Evolutionary conservation across 2,329 filamentous ascomycete genomes (phyloP).

Genomic region (Botryotinia convoluta): DNA sequence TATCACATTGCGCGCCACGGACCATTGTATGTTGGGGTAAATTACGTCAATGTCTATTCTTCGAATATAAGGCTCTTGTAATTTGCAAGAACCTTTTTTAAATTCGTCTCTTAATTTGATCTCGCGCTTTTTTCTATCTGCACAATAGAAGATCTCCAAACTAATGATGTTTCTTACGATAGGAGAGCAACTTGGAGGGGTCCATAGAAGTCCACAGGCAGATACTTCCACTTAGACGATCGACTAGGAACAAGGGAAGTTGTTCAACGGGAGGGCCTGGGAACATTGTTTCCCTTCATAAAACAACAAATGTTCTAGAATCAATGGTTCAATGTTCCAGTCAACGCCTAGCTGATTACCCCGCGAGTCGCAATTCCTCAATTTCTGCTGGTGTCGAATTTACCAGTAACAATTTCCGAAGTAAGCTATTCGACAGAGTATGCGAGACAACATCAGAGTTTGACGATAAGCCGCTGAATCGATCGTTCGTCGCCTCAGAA

Average conservation of each 20-base stretch:
- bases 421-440: background rate
- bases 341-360: background rate
- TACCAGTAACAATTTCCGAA: background rate
- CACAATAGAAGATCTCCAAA: background rate
- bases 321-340: too few relatives aligned
- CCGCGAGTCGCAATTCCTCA: background rate
- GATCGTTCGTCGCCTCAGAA: background rate
- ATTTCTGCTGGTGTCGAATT: background rate
- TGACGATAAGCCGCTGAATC: background rate
- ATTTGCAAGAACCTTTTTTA: background rate
- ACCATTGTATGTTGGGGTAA: background rate
- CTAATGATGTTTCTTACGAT: background rate
- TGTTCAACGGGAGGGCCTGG: background rate
- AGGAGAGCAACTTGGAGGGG: background rate
- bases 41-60: background rate
- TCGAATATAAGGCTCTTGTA: background rate
- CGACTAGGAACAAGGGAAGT: background rate
- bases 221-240: background rate
- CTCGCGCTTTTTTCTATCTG: too few relatives aligned
- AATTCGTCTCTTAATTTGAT: background rate
- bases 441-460: background rate
- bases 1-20: background rate
- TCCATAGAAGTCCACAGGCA: background rate
- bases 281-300: background rate
- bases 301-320: background rate